These are phyloP conservation scores for Xylaria curta DNA, from an alignment of 495 filamentous ascomycete genomes.

Conservation along the genomic window DNA sequence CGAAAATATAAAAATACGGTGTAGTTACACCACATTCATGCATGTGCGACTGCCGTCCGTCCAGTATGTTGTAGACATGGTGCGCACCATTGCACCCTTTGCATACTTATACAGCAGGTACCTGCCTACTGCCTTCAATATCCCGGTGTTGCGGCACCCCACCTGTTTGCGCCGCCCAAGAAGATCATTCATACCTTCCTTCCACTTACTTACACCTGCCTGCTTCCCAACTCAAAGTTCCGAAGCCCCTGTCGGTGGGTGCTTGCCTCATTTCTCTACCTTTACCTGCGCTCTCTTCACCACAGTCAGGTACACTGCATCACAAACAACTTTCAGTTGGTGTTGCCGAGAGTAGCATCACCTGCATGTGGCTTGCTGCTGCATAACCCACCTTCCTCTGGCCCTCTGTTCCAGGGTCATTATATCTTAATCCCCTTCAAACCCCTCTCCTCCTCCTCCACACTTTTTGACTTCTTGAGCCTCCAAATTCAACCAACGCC, in stretches of 20 bases:
- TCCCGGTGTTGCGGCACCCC: neutral
- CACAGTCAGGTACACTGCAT: neutral
- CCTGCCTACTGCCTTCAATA: neutral
- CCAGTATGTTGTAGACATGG: neutral
- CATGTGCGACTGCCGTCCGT: neutral
- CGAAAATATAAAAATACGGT: neutral
- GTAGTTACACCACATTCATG: neutral
- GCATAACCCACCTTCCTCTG: neutral
- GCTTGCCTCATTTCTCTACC: neutral
- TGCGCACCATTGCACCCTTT: neutral
- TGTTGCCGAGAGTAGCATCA: neutral
- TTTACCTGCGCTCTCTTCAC: too few relatives aligned
- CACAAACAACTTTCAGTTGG: neutral
- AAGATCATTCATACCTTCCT: neutral
- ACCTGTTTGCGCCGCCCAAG: neutral
- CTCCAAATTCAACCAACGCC: neutral
- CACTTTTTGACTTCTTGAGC: conserved; percentile 12
- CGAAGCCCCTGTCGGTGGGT: neutral
- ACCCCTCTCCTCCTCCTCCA: neutral
- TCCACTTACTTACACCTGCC: neutral
- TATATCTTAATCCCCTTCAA: neutral
- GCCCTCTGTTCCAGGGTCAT: neutral
- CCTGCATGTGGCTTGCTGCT: neutral
- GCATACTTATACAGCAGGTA: neutral
- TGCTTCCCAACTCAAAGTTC: neutral